Evolutionary conservation across 805 yeast genomes (phyloP), one percentile per base, ranked within the genome.

Genomic region (Suhomyces sp.): DNA sequence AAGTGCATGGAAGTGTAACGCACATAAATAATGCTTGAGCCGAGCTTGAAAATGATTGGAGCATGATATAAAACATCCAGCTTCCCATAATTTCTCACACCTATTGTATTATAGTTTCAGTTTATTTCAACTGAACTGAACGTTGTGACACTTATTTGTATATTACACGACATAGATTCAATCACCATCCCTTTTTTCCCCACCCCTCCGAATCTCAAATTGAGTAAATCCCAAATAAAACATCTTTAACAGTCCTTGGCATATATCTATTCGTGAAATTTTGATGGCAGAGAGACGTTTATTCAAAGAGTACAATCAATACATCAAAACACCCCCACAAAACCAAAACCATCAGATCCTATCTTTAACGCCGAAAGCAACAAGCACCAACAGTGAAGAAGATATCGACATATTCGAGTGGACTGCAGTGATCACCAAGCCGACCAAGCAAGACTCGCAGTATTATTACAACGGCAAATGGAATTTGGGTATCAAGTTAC

Each of bases 401-500:
- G 22, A 36, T 6, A 19, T 51, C n/a, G 74, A 82, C 57, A 61
- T 86, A 23, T 73, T 73, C 54, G 60, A 64, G 17, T 86, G 91
- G 90, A 60, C 62, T 10, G 79, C 85, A 1, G 61, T 65, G 2
- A 74, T 86, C 10, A 63, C 66, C 40, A 87, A 87, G 12, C 86
- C 87, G 0, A 46, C 59, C 24, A 55, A 52, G 29, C 51, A 57
- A 2, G 79, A 74, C 23, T 77, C 87, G 1, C 80, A 81, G 0
- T 87, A 77, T 61, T 77, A 74, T 47, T 69, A 71, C 54, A 68
- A 72, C n/a, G 82, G 83, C 3, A 64, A 66, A 44, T 86, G 88
- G 83, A 66, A 66, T 22, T 64, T 87, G 35, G 62, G 59, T 1
- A 80, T 87, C 5, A 48, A 56, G 0, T 68, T 85, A 1, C 79